Evolutionary conservation across 495 filamentous ascomycete genomes (phyloP).

Genomic region (Antarctomyces pellizariae): DNA sequence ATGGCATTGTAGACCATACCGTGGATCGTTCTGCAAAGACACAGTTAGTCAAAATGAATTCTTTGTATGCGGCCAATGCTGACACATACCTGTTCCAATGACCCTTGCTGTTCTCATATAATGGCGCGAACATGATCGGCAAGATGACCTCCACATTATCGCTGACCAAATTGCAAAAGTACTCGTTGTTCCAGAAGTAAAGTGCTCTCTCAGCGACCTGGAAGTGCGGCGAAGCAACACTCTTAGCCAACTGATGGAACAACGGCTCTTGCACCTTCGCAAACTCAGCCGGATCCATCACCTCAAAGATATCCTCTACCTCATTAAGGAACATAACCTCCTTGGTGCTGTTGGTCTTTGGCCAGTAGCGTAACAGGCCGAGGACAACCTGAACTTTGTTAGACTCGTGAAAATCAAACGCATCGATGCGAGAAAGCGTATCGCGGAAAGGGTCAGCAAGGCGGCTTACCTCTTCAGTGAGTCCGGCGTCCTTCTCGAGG

Average conservation of each 20-base stretch:
- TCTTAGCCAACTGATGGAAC: constrained; percentile 93
- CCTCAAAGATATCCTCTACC: constrained; percentile 98
- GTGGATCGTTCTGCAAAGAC: constrained; percentile 73
- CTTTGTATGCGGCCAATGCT: not conserved
- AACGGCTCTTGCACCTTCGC: constrained; percentile 95
- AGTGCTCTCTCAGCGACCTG: constrained; percentile 94
- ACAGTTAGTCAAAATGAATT: constrained; percentile 7
- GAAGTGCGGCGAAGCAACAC: constrained; percentile 95
- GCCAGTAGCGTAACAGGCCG: constrained; percentile 89
- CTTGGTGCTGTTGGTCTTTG: constrained; percentile 97
- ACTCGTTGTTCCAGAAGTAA: constrained; percentile 99
- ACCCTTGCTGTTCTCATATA: constrained; percentile 98
- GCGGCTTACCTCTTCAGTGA: constrained; percentile 72
- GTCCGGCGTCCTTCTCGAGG: constrained; percentile 86
- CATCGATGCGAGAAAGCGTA: not conserved
- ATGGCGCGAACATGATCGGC: constrained; percentile 96
- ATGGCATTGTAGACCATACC: constrained; percentile 99
- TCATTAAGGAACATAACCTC: constrained; percentile 99
- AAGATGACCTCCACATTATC: constrained; percentile 97
- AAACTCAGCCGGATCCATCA: constrained; percentile 98
- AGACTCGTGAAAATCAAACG: constrained; percentile 1
- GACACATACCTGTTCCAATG: constrained; percentile 84
- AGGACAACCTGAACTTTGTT: constrained; percentile 49
- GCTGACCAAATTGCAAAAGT: constrained; percentile 98
- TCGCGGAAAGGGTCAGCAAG: too few relatives aligned